phyloP scores from a whole-genome alignment of 257 asterid species.

The Gardenia jasminoides region DNA sequence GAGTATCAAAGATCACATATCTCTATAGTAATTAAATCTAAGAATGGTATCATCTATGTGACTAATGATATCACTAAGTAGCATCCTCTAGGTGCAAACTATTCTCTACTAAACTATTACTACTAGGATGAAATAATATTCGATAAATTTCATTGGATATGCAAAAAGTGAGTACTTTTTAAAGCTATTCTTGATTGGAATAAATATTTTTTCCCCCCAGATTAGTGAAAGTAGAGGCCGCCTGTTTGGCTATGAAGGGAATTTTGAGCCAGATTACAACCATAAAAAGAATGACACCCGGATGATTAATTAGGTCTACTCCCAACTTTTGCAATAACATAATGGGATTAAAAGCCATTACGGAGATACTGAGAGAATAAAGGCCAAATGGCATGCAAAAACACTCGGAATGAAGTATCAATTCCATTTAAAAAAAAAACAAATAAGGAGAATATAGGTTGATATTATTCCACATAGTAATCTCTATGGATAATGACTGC shows the following conservation, averaged over 20 bases:
- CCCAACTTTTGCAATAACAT: background rate
- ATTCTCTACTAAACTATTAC: background rate
- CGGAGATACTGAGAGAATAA: slow-evolving; percentile 14
- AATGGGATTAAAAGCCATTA: background rate
- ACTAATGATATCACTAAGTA: background rate
- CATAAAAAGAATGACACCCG: slow-evolving; percentile 2
- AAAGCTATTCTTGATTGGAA: slow-evolving; percentile 7
- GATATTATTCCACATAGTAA: background rate
- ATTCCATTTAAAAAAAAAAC: slow-evolving; percentile 3
- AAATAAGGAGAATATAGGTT: slow-evolving; percentile 11
- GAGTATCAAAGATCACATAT: background rate
- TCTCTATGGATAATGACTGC: slow-evolving; percentile 10
- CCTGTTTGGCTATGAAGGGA: slow-evolving; percentile 7
- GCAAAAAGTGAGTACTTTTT: slow-evolving; percentile 10
- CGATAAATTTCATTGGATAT: slow-evolving; percentile 13
- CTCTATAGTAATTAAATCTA: background rate
- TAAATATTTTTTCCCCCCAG: background rate
- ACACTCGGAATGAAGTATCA: slow-evolving; percentile 5
- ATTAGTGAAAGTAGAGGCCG: background rate
- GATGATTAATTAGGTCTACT: slow-evolving; percentile 7
- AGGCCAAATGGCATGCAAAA: slow-evolving; percentile 3
- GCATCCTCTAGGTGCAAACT: background rate
- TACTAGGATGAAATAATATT: too few species aligned
- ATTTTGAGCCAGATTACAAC: background rate
- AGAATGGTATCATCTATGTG: background rate